Percentiles rank a stretch among this genome's conserved stretches.
phyloP scores from a whole-genome alignment of 495 filamentous ascomycete species.

The Talaromyces nanjingensis region DNA sequence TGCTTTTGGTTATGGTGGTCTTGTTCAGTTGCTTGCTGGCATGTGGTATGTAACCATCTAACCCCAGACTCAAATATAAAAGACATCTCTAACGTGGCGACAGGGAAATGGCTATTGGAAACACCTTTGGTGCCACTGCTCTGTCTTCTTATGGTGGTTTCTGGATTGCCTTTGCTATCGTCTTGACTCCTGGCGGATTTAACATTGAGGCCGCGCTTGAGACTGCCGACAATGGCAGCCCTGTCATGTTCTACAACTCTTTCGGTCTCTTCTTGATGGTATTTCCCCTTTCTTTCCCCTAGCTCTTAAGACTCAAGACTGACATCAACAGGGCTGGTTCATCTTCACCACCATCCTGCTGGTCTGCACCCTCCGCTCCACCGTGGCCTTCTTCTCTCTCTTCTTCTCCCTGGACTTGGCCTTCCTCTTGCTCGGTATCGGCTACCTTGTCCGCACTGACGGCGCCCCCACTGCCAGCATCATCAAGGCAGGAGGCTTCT shows the following conservation, averaged over 20 bases:
- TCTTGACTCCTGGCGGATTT: constrained; percentile 76
- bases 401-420: constrained; percentile 92
- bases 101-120: constrained; percentile 98
- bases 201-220: constrained; percentile 36
- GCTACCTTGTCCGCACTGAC: constrained; percentile 50
- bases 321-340: constrained; percentile 69
- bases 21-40: constrained; percentile 88
- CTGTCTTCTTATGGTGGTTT: constrained; percentile 96
- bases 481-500: constrained; percentile 77
- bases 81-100: neutral
- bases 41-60: constrained; percentile 79
- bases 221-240: constrained; percentile 9
- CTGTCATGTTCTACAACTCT: constrained; percentile 50
- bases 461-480: constrained; percentile 42
- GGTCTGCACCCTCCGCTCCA: constrained; percentile 85
- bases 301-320: constrained; percentile 7
- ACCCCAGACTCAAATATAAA: too few species aligned
- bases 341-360: constrained; percentile 92
- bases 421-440: constrained; percentile 80
- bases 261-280: constrained; percentile 83
- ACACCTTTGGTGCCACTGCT: constrained; percentile 96
- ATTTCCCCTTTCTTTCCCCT: constrained; percentile 16
- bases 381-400: constrained; percentile 90
- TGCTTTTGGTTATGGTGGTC: constrained; percentile 76
- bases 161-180: constrained; percentile 88